Base-by-base conservation (phyloP, 176 grass and related monocot genomes). In the Aegilops bicornis region DNA sequence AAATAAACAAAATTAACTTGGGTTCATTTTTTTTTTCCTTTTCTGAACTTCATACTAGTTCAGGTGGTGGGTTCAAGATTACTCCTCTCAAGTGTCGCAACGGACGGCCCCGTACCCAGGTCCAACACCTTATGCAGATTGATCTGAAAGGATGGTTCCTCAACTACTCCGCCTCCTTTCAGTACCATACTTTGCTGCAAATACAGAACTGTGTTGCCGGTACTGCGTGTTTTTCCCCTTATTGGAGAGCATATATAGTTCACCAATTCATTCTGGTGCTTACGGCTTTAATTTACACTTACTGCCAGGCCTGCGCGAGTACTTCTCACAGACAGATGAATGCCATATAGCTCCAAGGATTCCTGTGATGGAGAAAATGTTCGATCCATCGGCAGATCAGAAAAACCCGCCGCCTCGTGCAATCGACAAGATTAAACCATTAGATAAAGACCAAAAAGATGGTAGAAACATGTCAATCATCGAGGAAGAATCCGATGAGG, bases 21-120 rank as follows among this genome's bases (percentile, higher is more conserved):
- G 10, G 35, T 24, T 81, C 17, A 58, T n/a, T n/a, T 36, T 36
- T 20, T 16, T 73, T 68, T 31, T 83, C 42, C 22, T 83, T 71
- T 20, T 64, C 66, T 91, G 77, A 81, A 84, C 82, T 84, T 91
- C 52, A 11, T 82, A 85, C 78, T 84, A 82, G 69, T 68, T 91
- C 78, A 98, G 97, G 94, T 85, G 97, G 97, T 73, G 97, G 97
- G 24, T 98, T 96, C 91, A 98, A 94, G 87, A 98, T 98, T 78
- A 92, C 88, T 82, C 84, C 94, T 80, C 88, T 96, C 35, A 98
- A 92, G 30, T 83, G 65, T 69, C 90, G 88, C 62, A 94, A 92
- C 43, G 97, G 97, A 31, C 87, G 90, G 58, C 84, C 97, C 4
- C 94, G 92, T n/a, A 90, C 97, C 25, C 97, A 98, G 58, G 92